A percentile compares a stretch with the other conserved stretches of the same genome.
Conservation (phyloP, 2,329 filamentous ascomycete species). For the Balansia obtecta region DNA sequence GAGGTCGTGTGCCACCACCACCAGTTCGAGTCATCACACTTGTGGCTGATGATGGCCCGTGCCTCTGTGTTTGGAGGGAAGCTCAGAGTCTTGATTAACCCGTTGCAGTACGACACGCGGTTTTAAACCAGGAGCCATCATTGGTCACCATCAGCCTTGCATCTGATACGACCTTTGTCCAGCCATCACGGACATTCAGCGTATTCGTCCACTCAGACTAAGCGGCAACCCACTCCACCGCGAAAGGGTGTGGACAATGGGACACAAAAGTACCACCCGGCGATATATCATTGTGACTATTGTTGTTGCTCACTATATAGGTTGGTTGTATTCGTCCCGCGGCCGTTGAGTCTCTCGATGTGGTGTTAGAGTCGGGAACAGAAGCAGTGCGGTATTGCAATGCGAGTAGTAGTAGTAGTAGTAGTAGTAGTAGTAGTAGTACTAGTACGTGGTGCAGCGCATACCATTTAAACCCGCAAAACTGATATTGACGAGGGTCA, state of each 20-base stretch:
- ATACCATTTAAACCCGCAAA: no score
- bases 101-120: not conserved
- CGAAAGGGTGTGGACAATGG: not conserved
- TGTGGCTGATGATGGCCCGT: not conserved
- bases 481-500: no score
- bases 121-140: not conserved
- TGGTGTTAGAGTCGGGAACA: no score
- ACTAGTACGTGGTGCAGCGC: no score
- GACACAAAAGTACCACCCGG: not conserved
- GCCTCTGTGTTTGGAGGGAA: no score
- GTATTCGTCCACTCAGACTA: constrained; percentile 1
- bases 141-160: constrained; percentile 1
- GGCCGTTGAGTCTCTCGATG: no score
- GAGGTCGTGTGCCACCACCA: constrained; percentile 3
- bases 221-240: not conserved
- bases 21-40: constrained; percentile 2
- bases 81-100: not conserved
- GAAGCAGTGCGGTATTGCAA: no score
- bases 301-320: no score
- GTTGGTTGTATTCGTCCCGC: no score
- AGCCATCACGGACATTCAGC: not conserved
- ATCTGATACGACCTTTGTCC: constrained; percentile 2
- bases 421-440: no score
- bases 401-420: no score
- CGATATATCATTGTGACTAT: not conserved